A percentile compares a stretch with the other conserved stretches of the same genome.
These are phyloP conservation scores for Rhizopogon vinicolor DNA, from an alignment of 768 basidiomycete genomes.

Conservation along the genomic window DNA sequence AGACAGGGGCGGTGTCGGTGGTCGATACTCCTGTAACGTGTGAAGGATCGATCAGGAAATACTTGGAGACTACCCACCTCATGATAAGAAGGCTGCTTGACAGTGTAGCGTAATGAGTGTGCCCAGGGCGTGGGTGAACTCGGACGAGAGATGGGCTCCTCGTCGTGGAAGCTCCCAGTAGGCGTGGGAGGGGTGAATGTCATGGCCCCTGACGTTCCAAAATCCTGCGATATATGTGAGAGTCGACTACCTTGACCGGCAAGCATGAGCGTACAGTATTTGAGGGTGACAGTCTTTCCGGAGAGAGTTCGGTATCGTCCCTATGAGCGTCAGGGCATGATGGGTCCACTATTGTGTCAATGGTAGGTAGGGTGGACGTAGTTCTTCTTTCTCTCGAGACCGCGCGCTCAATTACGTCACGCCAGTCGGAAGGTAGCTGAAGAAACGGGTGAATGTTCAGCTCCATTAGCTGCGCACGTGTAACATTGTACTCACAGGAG, in stretches of 20 bases:
- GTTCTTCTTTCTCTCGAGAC: conserved; percentile 25
- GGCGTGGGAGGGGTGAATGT: conserved; percentile 29
- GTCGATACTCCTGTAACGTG: conserved; percentile 43
- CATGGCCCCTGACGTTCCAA: conserved; percentile 25
- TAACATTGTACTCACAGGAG: conserved; percentile 23
- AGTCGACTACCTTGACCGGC: conserved; percentile 16
- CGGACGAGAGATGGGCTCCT: conserved; percentile 30
- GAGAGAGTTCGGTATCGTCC: conserved; percentile 19
- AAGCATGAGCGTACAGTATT: conserved; percentile 28
- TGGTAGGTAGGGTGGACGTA: conserved; percentile 23
- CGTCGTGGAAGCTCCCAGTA: conserved; percentile 26
- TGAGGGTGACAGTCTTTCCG: conserved; percentile 28
- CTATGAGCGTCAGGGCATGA: conserved; percentile 19
- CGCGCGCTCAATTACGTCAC: conserved; percentile 28
- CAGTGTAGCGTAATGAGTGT: conserved; percentile 10
- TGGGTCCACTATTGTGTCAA: conserved; percentile 28
- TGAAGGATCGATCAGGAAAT: conserved; percentile 1
- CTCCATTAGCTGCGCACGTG: not conserved
- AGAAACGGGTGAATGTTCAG: conserved; percentile 5
- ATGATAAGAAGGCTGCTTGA: conserved; percentile 6
- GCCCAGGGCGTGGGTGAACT: conserved; percentile 32
- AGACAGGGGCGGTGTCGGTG: conserved; percentile 53
- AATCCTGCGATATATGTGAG: conserved; percentile 27
- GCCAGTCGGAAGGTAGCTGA: conserved; percentile 32
- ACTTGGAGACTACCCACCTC: conserved; percentile 14